Conservation (phyloP, 2,329 filamentous ascomycete species). For the Colletotrichum liaoningense region DNA sequence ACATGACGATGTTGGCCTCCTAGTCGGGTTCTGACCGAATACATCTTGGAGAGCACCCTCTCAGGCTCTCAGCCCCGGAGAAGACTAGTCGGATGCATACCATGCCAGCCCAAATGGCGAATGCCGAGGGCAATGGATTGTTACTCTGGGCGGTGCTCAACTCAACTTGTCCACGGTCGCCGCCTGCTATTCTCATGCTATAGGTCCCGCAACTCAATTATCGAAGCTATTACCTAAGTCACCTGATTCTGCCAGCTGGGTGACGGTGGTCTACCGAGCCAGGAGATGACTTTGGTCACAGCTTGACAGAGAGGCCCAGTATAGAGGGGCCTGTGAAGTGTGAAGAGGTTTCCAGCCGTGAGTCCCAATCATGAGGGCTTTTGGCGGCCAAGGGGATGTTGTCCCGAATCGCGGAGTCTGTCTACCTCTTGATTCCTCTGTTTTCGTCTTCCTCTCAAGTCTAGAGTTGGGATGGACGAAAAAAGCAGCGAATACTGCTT, state of each 20-base stretch:
- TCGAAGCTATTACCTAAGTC: conserved; percentile 28
- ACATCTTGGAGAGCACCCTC: conserved; percentile 2
- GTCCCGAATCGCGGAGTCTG: background rate
- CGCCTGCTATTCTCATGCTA: conserved; percentile 7
- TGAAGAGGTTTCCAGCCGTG: conserved; percentile 1
- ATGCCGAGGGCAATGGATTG: conserved; percentile 22
- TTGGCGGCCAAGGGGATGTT: conserved; percentile 5
- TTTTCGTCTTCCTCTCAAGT: background rate
- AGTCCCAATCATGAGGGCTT: conserved; percentile 14
- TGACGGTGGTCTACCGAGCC: background rate
- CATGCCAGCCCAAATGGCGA: conserved; percentile 1
- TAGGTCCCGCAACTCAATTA: conserved; percentile 4
- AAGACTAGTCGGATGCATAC: conserved; percentile 6
- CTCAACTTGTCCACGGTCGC: background rate
- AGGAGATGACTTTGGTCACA: conserved; percentile 20
- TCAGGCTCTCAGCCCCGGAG: conserved; percentile 19
- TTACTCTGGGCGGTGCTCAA: conserved; percentile 23
- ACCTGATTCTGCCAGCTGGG: conserved; percentile 16
- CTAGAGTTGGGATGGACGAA: conserved; percentile 18
- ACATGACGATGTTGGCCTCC: conserved; percentile 25
- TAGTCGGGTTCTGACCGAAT: conserved; percentile 19
- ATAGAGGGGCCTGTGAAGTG: conserved; percentile 9
- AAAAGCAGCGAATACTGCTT: conserved; percentile 12
- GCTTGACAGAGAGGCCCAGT: conserved; percentile 16
- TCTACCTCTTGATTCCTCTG: conserved; percentile 10